Conservation (phyloP, 441 rosid genomes). For the Pelargonium citronellum region DNA sequence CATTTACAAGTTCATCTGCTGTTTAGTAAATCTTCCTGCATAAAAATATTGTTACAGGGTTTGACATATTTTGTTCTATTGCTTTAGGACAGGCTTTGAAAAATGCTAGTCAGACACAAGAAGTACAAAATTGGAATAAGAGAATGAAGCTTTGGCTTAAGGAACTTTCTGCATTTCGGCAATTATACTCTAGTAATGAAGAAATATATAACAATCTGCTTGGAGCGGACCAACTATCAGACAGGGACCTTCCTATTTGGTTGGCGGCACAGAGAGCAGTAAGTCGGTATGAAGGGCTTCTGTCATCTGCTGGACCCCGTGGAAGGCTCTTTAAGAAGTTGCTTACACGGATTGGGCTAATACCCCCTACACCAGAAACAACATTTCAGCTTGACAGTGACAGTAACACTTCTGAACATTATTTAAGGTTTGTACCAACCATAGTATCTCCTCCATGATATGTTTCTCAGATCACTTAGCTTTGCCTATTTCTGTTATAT, state of each 20-base stretch:
- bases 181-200: constrained; percentile 41
- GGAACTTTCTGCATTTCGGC: constrained; percentile 51
- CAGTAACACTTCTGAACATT: constrained; percentile 56
- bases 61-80: constrained; percentile 21
- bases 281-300: constrained; percentile 76
- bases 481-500: neutral
- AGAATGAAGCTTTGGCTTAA: constrained; percentile 56
- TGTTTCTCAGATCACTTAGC: constrained; percentile 6
- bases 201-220: constrained; percentile 38
- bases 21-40: neutral
- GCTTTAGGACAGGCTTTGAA: constrained; percentile 44
- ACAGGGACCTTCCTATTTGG: constrained; percentile 71
- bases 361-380: constrained; percentile 52
- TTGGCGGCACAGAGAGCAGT: constrained; percentile 92
- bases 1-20: too few relatives aligned
- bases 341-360: constrained; percentile 66
- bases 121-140: constrained; percentile 45
- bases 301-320: constrained; percentile 86
- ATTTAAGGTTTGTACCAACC: constrained; percentile 51
- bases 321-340: constrained; percentile 73
- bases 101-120: constrained; percentile 43
- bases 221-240: constrained; percentile 46
- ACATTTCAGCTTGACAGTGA: constrained; percentile 48
- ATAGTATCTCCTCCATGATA: neutral
- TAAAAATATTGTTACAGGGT: neutral